Percentiles rank a stretch among this genome's conserved stretches.
Evolutionary conservation across 2,329 filamentous ascomycete genomes (phyloP).

Genomic region (Colletotrichum sp.): DNA sequence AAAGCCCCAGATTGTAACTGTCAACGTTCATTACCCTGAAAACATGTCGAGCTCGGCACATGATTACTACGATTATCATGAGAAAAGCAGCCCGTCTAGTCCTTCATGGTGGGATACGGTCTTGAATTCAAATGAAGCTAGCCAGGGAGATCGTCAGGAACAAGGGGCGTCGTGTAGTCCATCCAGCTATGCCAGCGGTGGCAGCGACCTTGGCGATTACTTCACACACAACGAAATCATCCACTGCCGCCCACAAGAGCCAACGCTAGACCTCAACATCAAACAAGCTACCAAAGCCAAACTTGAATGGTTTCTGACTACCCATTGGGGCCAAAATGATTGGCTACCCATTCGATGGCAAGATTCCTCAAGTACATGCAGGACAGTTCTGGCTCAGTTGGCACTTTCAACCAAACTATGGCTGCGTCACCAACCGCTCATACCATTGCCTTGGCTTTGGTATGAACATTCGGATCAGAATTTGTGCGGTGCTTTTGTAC

Average conservation of each 20-base stretch:
- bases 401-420: neutral
- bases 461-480: neutral
- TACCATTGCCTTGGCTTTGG: neutral
- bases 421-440: neutral
- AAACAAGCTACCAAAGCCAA: neutral
- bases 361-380: neutral
- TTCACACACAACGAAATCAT: neutral
- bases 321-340: neutral
- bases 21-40: neutral
- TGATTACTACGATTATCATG: neutral
- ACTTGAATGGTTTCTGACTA: neutral
- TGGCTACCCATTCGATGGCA: neutral
- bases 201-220: neutral
- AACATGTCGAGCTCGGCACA: neutral
- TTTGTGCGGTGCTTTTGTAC: neutral
- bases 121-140: neutral
- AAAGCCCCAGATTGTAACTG: neutral
- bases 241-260: neutral
- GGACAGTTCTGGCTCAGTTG: neutral
- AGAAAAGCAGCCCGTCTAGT: neutral
- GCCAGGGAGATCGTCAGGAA: neutral
- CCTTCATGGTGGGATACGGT: neutral
- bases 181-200: neutral
- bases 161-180: neutral
- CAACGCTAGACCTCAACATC: neutral